Evolutionary conservation across 192 early-diverging fungal genomes (phyloP), one percentile per base, ranked within the genome.

Genomic region (Jimgerdemannia lactiflua): DNA sequence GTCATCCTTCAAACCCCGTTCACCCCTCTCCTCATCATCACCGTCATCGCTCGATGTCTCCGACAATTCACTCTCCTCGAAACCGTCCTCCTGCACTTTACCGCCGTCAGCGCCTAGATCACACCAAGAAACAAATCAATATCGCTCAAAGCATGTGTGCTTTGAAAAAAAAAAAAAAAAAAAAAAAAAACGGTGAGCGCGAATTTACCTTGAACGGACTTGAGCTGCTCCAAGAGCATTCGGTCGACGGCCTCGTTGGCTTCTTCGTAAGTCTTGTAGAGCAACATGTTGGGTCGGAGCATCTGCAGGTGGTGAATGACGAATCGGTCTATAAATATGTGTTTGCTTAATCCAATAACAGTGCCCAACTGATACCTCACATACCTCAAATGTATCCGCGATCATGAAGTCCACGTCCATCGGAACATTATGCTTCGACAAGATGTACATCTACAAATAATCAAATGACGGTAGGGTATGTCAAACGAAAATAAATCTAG

Each of bases 381-480:
- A 78, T 78, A 19, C 86, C 69, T 95, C 95, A n/a, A 92, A 90
- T 14, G 93, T 89, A 70, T 92, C 93, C 65, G 91, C 85, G 4
- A 99, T 80, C 78, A 91, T 87, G 75, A 97, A 99, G 64, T 95
- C 94, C 3, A 96, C 89, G 59, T 99, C 98, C 73, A 96, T 91
- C 9, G 97, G 93, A 41, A 91, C 81, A 65, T 86, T 88, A 42
- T 88, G 80, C 85, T 99, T 99, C 42, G 93, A 87, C 19, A 94
- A 80, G 14, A 95, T 81, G 75, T 99, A 99, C 89, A 99, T 88
- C 85, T 93, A 49, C 9, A 43, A 8, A 68, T 10, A 79, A 59
- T 59, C 6, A 29, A 29, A 0, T 1, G 29, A 29, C 29, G 29
- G 14, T 59, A 6, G 14, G 14, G 39, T 64, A 78, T 7, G 19